These are phyloP conservation scores for Mangifera indica DNA, from an alignment of 345 rosid species.

Conservation along the genomic window DNA sequence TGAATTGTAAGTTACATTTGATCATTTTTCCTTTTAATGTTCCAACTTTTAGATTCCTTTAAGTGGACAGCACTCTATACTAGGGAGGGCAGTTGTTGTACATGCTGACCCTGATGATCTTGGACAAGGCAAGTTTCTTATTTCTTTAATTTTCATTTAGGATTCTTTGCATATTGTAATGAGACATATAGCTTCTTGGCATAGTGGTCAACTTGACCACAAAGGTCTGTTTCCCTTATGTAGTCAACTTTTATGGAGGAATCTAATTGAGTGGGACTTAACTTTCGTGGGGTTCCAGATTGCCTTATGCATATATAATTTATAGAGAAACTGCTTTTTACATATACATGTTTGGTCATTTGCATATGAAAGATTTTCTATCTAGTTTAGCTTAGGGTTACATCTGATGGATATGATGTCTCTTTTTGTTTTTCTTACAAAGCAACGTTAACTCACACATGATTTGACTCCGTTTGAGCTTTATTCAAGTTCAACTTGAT, in stretches of 20 bases:
- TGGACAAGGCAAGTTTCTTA: constrained; percentile 34
- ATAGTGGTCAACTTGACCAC: neutral
- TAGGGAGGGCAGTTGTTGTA: constrained; percentile 91
- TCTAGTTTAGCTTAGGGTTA: neutral
- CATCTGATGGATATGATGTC: neutral
- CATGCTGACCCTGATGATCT: constrained; percentile 94
- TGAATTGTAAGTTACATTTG: neutral
- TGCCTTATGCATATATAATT: neutral
- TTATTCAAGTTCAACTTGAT: neutral
- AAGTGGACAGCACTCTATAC: constrained; percentile 66
- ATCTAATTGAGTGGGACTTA: no score
- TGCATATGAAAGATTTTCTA: neutral
- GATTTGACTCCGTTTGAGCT: neutral
- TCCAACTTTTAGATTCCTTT: constrained; percentile 69
- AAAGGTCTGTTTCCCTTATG: neutral
- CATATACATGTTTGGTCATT: neutral
- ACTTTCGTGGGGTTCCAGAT: neutral
- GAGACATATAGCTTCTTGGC: neutral
- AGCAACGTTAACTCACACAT: neutral
- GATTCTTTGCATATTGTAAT: constrained; percentile 11
- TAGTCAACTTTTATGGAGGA: neutral
- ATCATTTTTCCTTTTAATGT: constrained; percentile 14
- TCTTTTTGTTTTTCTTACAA: neutral
- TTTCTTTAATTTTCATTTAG: neutral
- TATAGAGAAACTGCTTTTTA: neutral